These are phyloP conservation scores for Chrysoporthe puriensis DNA, from an alignment of 2,329 filamentous ascomycete species.

Conservation along the genomic window DNA sequence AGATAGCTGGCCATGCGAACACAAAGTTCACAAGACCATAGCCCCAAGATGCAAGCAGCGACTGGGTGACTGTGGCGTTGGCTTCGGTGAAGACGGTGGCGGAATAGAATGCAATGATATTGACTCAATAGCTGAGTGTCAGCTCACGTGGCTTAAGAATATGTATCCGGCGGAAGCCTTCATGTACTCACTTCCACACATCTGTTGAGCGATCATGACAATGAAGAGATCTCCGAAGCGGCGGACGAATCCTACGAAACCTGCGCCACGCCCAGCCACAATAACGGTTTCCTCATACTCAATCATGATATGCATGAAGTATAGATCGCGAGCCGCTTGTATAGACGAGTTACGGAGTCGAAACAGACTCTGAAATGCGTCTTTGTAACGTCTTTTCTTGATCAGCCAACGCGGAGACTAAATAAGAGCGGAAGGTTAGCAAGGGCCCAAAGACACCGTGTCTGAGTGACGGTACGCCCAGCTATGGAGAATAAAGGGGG, in stretches of 20 bases:
- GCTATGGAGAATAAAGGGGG: constrained; percentile 50
- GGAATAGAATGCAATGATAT: constrained; percentile 43
- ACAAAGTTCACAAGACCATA: constrained; percentile 50
- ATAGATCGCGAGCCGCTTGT: constrained; percentile 55
- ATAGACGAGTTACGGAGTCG: constrained; percentile 51
- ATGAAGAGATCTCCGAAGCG: constrained; percentile 44
- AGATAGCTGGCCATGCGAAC: constrained; percentile 34
- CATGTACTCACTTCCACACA: constrained; percentile 34
- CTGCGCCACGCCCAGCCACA: not conserved
- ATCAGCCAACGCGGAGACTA: constrained; percentile 58
- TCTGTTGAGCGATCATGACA: constrained; percentile 44
- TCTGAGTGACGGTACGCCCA: constrained; percentile 30
- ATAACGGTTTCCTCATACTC: constrained; percentile 40
- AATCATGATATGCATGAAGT: constrained; percentile 49
- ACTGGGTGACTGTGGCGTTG: constrained; percentile 42
- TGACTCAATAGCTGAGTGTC: not conserved
- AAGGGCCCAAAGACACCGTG: not conserved
- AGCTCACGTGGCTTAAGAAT: not conserved
- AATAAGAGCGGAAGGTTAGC: not conserved
- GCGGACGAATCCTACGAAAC: not conserved
- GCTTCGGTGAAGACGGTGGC: constrained; percentile 49
- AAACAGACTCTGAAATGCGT: constrained; percentile 50
- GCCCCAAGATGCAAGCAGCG: constrained; percentile 47
- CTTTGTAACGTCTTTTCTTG: constrained; percentile 49
- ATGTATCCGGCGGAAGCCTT: not conserved